These are phyloP conservation scores for Hippophae tibetana DNA, from an alignment of 306 rosid species.

Conservation along the genomic window DNA sequence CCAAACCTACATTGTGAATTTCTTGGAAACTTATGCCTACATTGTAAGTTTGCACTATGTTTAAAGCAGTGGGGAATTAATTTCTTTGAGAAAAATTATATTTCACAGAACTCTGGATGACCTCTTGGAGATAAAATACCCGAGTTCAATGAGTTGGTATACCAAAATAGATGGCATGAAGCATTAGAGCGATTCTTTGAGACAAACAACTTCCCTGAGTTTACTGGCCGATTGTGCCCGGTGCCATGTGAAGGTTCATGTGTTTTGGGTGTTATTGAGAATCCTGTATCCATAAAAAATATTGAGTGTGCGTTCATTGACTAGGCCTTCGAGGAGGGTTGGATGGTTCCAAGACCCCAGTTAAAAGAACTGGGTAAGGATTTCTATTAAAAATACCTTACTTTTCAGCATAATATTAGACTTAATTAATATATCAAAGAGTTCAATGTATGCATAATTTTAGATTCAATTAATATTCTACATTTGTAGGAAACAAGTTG, in stretches of 20 bases:
- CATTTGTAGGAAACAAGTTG: conserved; percentile 65
- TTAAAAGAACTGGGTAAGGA: conserved; percentile 70
- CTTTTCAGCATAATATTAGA: too few relatives aligned
- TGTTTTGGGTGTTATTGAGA: conserved; percentile 72
- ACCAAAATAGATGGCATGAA: conserved; percentile 95
- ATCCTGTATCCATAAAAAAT: conserved; percentile 87
- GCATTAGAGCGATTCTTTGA: conserved; percentile 92
- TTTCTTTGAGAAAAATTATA: background rate
- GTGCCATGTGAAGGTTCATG: conserved; percentile 99
- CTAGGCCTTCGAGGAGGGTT: conserved; percentile 96
- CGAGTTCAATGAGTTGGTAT: conserved; percentile 87
- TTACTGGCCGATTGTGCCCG: conserved; percentile 96
- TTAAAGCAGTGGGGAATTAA: background rate
- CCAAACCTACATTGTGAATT: too few relatives aligned
- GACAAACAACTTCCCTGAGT: conserved; percentile 97
- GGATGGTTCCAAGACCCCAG: conserved; percentile 98
- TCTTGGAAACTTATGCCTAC: too few relatives aligned
- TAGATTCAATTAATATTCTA: background rate
- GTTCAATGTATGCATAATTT: background rate
- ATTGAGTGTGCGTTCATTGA: conserved; percentile 96
- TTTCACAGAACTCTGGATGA: conserved; percentile 82
- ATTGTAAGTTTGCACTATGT: too few relatives aligned
- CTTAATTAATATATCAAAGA: background rate
- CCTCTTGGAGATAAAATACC: conserved; percentile 99
- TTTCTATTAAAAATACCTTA: too few relatives aligned